These are phyloP conservation scores for Rhododendron molle DNA, from an alignment of 148 eudicot species.

Conservation along the genomic window DNA sequence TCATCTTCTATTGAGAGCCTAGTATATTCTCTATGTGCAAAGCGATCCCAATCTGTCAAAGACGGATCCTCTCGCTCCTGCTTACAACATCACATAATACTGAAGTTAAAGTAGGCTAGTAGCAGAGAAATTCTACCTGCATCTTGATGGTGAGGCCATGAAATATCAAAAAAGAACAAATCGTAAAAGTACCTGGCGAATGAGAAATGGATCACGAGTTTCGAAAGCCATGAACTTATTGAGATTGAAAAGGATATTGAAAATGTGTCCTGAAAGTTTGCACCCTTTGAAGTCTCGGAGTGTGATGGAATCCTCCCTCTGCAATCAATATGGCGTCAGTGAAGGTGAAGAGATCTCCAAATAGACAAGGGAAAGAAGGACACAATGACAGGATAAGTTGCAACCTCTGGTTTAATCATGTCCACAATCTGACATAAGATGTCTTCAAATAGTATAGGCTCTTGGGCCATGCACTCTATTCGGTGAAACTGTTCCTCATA, in stretches of 20 bases:
- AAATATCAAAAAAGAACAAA: neutral
- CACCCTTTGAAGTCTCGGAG: constrained; percentile 54
- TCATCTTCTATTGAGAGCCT: constrained; percentile 78
- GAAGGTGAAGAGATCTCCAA: neutral
- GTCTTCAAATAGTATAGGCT: constrained; percentile 65
- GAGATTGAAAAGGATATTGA: constrained; percentile 65
- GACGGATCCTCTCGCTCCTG: constrained; percentile 68
- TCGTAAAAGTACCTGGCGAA: constrained; percentile 55
- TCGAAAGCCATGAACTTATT: constrained; percentile 79
- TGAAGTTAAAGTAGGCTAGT: neutral
- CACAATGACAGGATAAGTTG: neutral
- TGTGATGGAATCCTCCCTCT: constrained; percentile 56
- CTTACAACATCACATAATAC: constrained; percentile 1
- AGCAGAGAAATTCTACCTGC: constrained; percentile 1
- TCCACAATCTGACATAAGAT: constrained; percentile 66
- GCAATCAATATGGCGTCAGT: constrained; percentile 21
- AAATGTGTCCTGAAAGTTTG: constrained; percentile 69
- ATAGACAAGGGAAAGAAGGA: too few species aligned
- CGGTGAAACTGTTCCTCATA: constrained; percentile 68
- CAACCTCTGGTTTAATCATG: constrained; percentile 58
- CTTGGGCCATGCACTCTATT: constrained; percentile 54
- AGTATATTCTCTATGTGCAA: constrained; percentile 68
- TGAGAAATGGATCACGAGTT: constrained; percentile 75
- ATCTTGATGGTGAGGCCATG: neutral
- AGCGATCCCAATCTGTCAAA: constrained; percentile 78